A percentile compares a stretch with the other conserved stretches of the same genome.
Evolutionary conservation across 208 protist species (phyloP).

Genomic region (Leishmania guyanensis): DNA sequence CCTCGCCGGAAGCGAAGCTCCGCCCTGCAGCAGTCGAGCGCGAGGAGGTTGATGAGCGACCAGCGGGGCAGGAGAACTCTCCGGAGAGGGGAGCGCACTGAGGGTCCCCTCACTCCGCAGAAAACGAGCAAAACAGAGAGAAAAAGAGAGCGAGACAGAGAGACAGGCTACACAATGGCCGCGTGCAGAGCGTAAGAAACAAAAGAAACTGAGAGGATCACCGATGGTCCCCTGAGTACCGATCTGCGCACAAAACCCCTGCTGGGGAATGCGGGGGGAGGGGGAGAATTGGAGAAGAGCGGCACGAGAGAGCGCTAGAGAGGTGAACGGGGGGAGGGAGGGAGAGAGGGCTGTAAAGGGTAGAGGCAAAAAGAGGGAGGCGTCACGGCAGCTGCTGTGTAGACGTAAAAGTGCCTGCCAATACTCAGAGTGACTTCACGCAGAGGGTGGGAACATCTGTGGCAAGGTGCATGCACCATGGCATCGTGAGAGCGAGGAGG

Average conservation of each 20-base stretch:
- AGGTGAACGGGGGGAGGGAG: neutral
- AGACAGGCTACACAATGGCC: neutral
- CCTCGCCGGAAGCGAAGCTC: neutral
- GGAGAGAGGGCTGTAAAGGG: neutral
- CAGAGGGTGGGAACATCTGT: neutral
- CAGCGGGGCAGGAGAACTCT: neutral
- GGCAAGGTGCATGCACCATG: neutral
- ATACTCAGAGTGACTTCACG: neutral
- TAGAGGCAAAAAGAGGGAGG: neutral
- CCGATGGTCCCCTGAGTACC: neutral
- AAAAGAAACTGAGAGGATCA: neutral
- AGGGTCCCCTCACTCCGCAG: neutral
- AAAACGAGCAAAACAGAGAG: neutral
- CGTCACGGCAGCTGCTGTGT: neutral
- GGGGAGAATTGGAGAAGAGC: neutral
- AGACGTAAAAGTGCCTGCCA: neutral
- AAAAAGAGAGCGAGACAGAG: constrained; percentile 2
- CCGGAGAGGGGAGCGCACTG: neutral
- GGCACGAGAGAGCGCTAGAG: neutral
- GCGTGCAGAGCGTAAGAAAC: neutral
- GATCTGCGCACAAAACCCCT: neutral
- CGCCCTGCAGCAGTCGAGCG: neutral
- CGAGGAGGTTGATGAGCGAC: neutral
- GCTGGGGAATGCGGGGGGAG: neutral
- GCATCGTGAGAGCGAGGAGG: neutral